Conservation (phyloP, 2,329 filamentous ascomycete species). For the Talaromyces sp. region DNA sequence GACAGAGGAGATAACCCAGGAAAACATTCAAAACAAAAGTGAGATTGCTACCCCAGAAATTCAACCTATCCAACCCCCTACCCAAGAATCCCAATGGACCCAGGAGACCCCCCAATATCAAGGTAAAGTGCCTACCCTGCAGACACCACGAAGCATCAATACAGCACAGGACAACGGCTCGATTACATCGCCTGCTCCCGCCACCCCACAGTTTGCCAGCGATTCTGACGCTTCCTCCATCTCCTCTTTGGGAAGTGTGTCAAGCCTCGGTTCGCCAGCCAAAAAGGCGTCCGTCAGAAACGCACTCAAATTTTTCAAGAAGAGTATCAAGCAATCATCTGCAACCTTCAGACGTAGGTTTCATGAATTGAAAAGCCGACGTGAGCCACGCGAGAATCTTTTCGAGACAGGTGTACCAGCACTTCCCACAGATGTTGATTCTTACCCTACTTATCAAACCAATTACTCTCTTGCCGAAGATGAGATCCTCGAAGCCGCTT, state of each 20-base stretch:
- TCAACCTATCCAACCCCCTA: neutral
- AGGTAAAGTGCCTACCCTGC: neutral
- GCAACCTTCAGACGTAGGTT: neutral
- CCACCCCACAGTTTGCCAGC: neutral
- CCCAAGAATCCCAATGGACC: neutral
- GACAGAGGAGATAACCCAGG: slow-evolving; percentile 7
- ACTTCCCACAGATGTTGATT: neutral
- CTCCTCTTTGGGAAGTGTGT: neutral
- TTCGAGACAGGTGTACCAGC: neutral
- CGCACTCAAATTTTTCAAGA: neutral
- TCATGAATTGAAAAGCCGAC: neutral
- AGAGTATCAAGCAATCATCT: neutral
- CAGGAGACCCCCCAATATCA: neutral
- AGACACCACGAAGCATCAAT: neutral
- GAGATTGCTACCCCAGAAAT: slow-evolving; percentile 6
- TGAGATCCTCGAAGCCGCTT: slow-evolving; percentile 13
- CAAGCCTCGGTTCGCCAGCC: neutral
- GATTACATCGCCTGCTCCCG: neutral
- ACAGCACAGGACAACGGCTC: slow-evolving; percentile 7
- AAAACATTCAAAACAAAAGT: slow-evolving; percentile 4
- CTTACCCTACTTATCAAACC: neutral
- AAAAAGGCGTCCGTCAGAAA: slow-evolving; percentile 1
- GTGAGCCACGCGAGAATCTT: neutral
- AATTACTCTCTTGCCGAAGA: slow-evolving; percentile 9
- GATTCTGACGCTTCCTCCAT: neutral